Conservation (phyloP, 805 yeast genomes). For the Wickerhamomyces canadensis region DNA sequence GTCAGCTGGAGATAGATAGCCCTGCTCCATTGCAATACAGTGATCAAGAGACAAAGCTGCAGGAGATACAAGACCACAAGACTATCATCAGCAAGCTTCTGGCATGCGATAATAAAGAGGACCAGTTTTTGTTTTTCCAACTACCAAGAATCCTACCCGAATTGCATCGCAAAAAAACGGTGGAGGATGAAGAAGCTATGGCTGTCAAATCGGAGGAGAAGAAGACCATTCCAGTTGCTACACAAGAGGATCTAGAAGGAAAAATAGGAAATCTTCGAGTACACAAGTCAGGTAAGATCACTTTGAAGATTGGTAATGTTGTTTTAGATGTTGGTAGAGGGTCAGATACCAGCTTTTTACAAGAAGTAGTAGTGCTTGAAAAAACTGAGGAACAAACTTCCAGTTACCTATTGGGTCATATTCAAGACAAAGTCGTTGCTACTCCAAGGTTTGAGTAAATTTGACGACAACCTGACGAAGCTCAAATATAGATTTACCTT, state of each 20-base stretch:
- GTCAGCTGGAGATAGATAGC: slow-evolving; percentile 18
- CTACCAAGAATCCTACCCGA: slow-evolving; percentile 33
- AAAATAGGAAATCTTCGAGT: slow-evolving; percentile 66
- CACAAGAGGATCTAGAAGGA: slow-evolving; percentile 36
- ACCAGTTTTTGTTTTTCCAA: slow-evolving; percentile 33
- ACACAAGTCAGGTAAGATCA: slow-evolving; percentile 79
- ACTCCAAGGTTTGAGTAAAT: slow-evolving; percentile 42
- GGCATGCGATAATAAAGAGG: slow-evolving; percentile 26
- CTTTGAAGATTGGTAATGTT: slow-evolving; percentile 68
- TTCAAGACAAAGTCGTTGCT: slow-evolving; percentile 51
- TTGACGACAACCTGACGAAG: too few relatives aligned
- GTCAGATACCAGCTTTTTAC: slow-evolving; percentile 60
- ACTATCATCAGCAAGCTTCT: slow-evolving; percentile 26
- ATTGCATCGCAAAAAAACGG: slow-evolving; percentile 17
- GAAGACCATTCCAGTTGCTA: too few relatives aligned
- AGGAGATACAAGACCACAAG: slow-evolving; percentile 36
- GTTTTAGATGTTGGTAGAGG: slow-evolving; percentile 70
- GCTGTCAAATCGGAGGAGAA: slow-evolving; percentile 1
- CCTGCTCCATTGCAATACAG: slow-evolving; percentile 24
- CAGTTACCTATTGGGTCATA: slow-evolving; percentile 47
- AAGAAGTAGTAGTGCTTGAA: slow-evolving; percentile 59
- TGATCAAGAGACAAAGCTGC: slow-evolving; percentile 30
- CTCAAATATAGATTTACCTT: too few relatives aligned
- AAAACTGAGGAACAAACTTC: slow-evolving; percentile 32
- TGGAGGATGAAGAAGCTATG: slow-evolving; percentile 10